Evolutionary conservation across 495 filamentous ascomycete species (phyloP).

Genomic region (Barbatosphaeria neglecta): DNA sequence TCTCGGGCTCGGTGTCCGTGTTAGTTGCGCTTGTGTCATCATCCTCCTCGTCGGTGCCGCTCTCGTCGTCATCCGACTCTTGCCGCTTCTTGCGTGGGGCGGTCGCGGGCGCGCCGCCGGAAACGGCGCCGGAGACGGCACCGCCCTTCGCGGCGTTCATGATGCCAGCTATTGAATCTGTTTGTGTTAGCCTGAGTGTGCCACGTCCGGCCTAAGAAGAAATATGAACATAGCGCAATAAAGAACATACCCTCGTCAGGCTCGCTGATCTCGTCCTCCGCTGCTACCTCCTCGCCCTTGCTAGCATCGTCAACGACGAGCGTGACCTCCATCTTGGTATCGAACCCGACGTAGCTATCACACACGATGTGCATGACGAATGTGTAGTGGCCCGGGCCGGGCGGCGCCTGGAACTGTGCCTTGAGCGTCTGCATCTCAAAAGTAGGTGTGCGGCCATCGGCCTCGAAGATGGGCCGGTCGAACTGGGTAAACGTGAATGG

Average conservation of each 20-base stretch:
- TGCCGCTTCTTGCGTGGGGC: slow-evolving; percentile 41
- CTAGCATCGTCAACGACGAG: slow-evolving; percentile 81
- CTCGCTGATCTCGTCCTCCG: slow-evolving; percentile 91
- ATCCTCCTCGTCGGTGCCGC: slow-evolving; percentile 77
- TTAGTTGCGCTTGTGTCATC: slow-evolving; percentile 68
- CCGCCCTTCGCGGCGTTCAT: slow-evolving; percentile 76
- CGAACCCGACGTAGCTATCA: slow-evolving; percentile 88
- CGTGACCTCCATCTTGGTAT: slow-evolving; percentile 77
- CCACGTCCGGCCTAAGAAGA: too few species aligned
- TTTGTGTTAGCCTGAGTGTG: slow-evolving; percentile 16
- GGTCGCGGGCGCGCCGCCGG: slow-evolving; percentile 40
- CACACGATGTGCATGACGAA: slow-evolving; percentile 88
- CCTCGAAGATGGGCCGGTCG: slow-evolving; percentile 70
- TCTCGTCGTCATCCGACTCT: slow-evolving; percentile 60
- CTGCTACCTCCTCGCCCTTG: slow-evolving; percentile 67
- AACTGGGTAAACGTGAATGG: slow-evolving; percentile 86
- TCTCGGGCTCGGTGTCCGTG: slow-evolving; percentile 65
- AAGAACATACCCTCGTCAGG: slow-evolving; percentile 79
- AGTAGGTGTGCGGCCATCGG: slow-evolving; percentile 58
- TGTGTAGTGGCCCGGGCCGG: slow-evolving; percentile 80
- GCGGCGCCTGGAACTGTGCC: slow-evolving; percentile 93
- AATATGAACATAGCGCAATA: neutral
- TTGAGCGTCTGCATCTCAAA: slow-evolving; percentile 91
- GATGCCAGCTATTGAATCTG: slow-evolving; percentile 89
- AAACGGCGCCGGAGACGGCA: too few species aligned